phyloP scores from a whole-genome alignment of 495 filamentous ascomycete genomes.

The Lasiosphaeria miniovina region DNA sequence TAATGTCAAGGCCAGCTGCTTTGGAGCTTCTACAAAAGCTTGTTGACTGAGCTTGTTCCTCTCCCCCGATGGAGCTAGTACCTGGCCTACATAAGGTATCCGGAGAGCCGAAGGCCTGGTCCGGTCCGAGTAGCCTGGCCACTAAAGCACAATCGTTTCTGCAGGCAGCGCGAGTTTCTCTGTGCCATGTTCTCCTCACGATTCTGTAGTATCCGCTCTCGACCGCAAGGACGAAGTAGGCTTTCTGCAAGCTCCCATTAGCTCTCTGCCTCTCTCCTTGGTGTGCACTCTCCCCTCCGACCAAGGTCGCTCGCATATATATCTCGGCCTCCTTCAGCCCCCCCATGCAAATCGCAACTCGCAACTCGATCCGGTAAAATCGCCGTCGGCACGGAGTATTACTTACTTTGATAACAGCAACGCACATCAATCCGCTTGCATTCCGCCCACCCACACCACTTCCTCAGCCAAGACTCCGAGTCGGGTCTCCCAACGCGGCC shows the following conservation, averaged over 20 bases:
- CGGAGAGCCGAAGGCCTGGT: conserved; percentile 11
- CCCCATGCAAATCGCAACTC: neutral
- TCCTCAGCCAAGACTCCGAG: no score
- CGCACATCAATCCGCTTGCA: no score
- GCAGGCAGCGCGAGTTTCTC: neutral
- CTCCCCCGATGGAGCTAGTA: conserved; percentile 3
- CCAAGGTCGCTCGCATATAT: neutral
- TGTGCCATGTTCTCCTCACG: neutral
- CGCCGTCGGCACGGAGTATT: no score
- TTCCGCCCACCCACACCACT: no score
- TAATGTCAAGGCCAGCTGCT: neutral
- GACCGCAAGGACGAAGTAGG: neutral
- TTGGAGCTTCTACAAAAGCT: neutral
- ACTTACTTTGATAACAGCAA: no score
- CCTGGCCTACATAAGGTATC: conserved; percentile 1
- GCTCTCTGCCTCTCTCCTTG: neutral
- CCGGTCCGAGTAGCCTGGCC: conserved; percentile 4
- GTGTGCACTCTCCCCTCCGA: neutral
- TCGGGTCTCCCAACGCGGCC: no score
- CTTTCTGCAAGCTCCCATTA: neutral
- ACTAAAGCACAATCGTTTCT: conserved; percentile 8
- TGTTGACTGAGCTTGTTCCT: conserved; percentile 2
- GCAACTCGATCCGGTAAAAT: neutral
- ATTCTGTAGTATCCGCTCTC: neutral
- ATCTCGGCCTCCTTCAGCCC: neutral